These are phyloP conservation scores for Phellinidium pouzarii DNA, from an alignment of 1,284 basidiomycete genomes.

Conservation along the genomic window DNA sequence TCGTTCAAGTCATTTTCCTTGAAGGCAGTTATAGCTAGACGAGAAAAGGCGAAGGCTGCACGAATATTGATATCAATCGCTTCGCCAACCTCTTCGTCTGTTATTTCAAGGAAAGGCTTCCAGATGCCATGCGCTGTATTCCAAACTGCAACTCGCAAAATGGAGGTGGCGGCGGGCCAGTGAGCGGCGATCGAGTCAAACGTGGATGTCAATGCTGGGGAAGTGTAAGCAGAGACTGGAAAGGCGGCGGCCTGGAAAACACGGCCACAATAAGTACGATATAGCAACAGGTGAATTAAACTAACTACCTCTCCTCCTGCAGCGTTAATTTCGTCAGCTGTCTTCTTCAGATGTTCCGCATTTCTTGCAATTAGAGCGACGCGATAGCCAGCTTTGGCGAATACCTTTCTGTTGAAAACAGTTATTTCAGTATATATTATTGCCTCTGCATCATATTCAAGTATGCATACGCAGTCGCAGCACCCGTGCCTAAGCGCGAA, in stretches of 20 bases:
- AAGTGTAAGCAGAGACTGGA: constrained; percentile 23
- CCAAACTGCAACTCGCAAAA: constrained; percentile 25
- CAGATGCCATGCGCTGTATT: constrained; percentile 25
- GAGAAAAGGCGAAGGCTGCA: constrained; percentile 27
- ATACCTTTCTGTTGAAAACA: constrained; percentile 9
- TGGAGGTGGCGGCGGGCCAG: constrained; percentile 23
- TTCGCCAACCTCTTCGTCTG: constrained; percentile 20
- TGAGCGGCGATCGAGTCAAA: constrained; percentile 23
- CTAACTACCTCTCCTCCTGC: constrained; percentile 23
- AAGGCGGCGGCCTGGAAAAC: constrained; percentile 23
- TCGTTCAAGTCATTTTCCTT: constrained; percentile 21
- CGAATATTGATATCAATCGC: constrained; percentile 25
- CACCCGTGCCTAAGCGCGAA: constrained; percentile 18
- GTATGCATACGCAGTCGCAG: constrained; percentile 15
- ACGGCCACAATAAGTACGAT: not conserved
- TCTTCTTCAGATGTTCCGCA: constrained; percentile 21
- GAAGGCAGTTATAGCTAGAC: constrained; percentile 25
- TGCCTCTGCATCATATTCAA: too few relatives aligned
- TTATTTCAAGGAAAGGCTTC: constrained; percentile 27
- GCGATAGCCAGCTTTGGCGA: constrained; percentile 23
- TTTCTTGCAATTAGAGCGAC: constrained; percentile 28
- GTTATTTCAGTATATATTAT: not conserved
- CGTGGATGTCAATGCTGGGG: constrained; percentile 20
- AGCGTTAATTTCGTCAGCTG: constrained; percentile 22
- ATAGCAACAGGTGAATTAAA: not conserved